Conservation (phyloP, 192 early-diverging fungal species). For the Pilobolus umbonatus region DNA sequence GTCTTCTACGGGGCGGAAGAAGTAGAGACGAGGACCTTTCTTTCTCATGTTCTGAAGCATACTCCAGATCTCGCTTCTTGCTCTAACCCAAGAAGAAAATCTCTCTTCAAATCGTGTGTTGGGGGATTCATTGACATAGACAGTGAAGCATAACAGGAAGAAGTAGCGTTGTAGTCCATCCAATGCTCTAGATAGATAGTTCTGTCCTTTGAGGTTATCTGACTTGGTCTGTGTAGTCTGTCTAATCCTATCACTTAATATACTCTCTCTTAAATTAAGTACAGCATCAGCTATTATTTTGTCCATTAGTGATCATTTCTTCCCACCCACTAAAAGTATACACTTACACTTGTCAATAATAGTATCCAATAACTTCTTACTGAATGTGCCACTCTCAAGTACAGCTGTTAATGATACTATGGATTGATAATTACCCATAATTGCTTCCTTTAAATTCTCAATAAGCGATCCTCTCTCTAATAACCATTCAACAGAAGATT, state of each 20-base stretch:
- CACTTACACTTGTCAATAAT: conserved; percentile 49
- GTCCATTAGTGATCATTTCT: not conserved
- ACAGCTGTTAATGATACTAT: conserved; percentile 43
- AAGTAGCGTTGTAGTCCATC: conserved; percentile 56
- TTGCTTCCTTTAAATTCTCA: conserved; percentile 48
- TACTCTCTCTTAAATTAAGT: conserved; percentile 51
- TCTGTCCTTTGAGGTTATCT: not conserved
- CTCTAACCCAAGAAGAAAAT: conserved; percentile 35
- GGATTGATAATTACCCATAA: conserved; percentile 54
- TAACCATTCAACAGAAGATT: conserved; percentile 55
- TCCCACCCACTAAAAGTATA: not conserved
- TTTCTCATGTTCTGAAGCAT: conserved; percentile 51
- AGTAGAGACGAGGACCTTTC: conserved; percentile 37
- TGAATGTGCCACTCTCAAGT: conserved; percentile 42
- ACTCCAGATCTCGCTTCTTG: conserved; percentile 43
- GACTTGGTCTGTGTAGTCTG: conserved; percentile 29
- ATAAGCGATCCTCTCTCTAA: conserved; percentile 48
- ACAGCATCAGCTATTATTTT: conserved; percentile 38
- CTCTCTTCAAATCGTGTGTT: conserved; percentile 17
- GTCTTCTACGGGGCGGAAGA: conserved; percentile 57
- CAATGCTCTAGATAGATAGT: conserved; percentile 41
- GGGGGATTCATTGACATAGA: conserved; percentile 43
- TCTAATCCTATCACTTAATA: conserved; percentile 51
- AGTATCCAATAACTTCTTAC: conserved; percentile 47
- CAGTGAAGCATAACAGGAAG: conserved; percentile 51